phyloP scores from a whole-genome alignment of 176 grass and related monocot species.

The Oropetium thomaeum region DNA sequence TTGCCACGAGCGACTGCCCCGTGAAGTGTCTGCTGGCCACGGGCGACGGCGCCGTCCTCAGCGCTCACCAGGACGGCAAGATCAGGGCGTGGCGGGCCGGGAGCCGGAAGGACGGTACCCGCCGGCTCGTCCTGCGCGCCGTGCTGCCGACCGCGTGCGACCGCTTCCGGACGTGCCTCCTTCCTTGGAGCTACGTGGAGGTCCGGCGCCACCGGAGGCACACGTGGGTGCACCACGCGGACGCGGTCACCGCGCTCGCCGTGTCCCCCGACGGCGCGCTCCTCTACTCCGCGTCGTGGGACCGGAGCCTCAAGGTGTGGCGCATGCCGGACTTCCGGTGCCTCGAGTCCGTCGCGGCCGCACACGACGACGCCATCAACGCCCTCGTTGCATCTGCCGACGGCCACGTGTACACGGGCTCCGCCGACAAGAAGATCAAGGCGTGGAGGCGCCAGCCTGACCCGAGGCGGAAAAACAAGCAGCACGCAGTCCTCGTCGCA shows the following conservation, averaged over 20 bases:
- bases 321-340: constrained; percentile 39
- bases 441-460: constrained; percentile 41
- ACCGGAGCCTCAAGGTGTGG: constrained; percentile 62
- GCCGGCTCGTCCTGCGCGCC: constrained; percentile 14
- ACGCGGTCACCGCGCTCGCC: constrained; percentile 51
- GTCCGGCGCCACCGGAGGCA: constrained; percentile 46
- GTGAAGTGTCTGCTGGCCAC: constrained; percentile 48
- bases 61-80: constrained; percentile 70
- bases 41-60: constrained; percentile 32
- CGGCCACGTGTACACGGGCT: constrained; percentile 59
- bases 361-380: constrained; percentile 71
- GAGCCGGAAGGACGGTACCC: background rate
- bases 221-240: constrained; percentile 66
- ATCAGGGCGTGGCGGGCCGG: constrained; percentile 53
- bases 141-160: constrained; percentile 44
- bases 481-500: constrained; percentile 29
- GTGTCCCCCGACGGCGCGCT: constrained; percentile 43
- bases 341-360: constrained; percentile 40
- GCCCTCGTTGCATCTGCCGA: constrained; percentile 49
- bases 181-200: constrained; percentile 51
- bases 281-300: constrained; percentile 71
- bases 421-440: constrained; percentile 50
- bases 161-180: constrained; percentile 38
- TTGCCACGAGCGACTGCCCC: constrained; percentile 25
- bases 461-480: constrained; percentile 6